Percentiles rank a stretch among this genome's conserved stretches.
Evolutionary conservation across 1,284 basidiomycete genomes (phyloP).

Genomic region (Melampsora americana): DNA sequence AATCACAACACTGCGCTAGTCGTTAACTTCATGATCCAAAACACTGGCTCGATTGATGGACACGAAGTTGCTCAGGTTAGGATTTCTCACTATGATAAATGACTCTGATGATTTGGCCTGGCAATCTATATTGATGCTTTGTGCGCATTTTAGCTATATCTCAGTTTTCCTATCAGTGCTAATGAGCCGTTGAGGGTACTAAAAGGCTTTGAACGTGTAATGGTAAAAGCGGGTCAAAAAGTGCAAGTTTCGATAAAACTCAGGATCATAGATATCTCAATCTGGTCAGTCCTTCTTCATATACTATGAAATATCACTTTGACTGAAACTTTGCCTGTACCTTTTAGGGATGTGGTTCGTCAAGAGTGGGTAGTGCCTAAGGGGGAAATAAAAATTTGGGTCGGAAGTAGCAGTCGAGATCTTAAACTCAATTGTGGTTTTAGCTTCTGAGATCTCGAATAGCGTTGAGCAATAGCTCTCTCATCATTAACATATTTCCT

Average conservation of each 20-base stretch:
- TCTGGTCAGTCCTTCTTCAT: not conserved
- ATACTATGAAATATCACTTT: not conserved
- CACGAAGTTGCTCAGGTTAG: constrained; percentile 40
- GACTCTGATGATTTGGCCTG: not conserved
- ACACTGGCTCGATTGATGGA: constrained; percentile 21
- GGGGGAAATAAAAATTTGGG: constrained; percentile 24
- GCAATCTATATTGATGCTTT: not conserved
- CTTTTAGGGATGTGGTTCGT: constrained; percentile 29
- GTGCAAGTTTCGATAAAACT: not conserved
- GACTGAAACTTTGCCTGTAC: not conserved
- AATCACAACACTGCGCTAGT: not conserved
- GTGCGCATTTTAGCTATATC: constrained; percentile 11
- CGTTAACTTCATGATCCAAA: constrained; percentile 22
- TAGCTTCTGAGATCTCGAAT: not conserved
- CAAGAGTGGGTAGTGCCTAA: constrained; percentile 36
- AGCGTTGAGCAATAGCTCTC: no score
- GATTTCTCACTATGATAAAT: not conserved
- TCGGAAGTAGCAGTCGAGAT: constrained; percentile 40
- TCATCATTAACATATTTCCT: no score
- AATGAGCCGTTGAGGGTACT: constrained; percentile 47
- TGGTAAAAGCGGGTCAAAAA: not conserved
- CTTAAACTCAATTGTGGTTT: not conserved
- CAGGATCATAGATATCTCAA: not conserved
- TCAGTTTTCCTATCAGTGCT: constrained; percentile 23
- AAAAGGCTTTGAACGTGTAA: constrained; percentile 48